Evolutionary conservation across 148 eudicot genomes (phyloP), one percentile per base, ranked within the genome.

Genomic region (Beta vulgaris): DNA sequence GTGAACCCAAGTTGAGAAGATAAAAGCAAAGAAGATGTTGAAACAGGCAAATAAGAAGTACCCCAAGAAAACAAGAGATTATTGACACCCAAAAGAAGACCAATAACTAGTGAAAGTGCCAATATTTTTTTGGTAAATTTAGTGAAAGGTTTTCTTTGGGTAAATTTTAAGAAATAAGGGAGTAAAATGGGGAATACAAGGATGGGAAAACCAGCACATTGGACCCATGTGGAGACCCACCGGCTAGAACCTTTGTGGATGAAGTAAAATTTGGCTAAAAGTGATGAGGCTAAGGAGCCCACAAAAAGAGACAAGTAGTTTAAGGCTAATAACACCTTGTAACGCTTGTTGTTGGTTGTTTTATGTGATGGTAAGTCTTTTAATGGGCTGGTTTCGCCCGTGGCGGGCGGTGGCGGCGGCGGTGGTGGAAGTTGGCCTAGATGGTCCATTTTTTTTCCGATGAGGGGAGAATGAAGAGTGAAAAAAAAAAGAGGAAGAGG

Each of bases 151-250:
- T 70, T 75, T 44, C 97, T 77, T 8, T 48, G 59, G 13, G 87
- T 85, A 61, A 31, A 72, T 6, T 71, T 71, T n/a, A 81, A 49
- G 7, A 77, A n/a, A 37, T 85, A 86, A 13, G 91, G 90, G 39
- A 85, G 48, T 51, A 76, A 77, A 8, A 90, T 82, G 16, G 88
- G 91, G 58, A 81, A 0, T 0, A 90, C 12, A 16, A 92, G 88
- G 23, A 82, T 40, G 0, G 97, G 97, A 59, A 92, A 92, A 1
- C 97, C 97, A 0, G 88, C 88, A 5, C 85, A 85, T 80, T 92
- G 97, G 73, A 92, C 87, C 88, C 88, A 88, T 11, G 95, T 92
- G 0, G 92, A 88, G 29, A 92, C 86, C 95, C 95, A 92, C 9
- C 89, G 71, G 78, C 91, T 88, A 1, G 91, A 83, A 6, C 97